Conservation (phyloP, 805 yeast genomes). For the Schwanniomyces polymorphus region DNA sequence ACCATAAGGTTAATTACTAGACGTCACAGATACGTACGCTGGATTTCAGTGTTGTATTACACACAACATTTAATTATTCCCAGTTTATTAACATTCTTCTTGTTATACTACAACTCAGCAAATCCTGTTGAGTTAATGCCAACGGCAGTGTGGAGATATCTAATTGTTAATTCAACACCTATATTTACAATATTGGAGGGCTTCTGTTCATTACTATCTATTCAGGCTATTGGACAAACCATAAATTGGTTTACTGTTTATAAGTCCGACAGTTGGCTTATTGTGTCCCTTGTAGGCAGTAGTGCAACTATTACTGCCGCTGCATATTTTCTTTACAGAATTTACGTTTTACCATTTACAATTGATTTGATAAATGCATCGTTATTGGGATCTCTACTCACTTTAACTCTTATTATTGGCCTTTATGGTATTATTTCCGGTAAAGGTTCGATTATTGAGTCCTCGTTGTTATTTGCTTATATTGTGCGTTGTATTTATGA, state of each 20-base stretch:
- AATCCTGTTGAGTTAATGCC: slow-evolving; percentile 7
- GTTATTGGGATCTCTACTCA: slow-evolving; percentile 79
- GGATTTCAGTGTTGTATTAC: slow-evolving; percentile 61
- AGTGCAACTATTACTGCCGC: slow-evolving; percentile 77
- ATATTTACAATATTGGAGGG: slow-evolving; percentile 90
- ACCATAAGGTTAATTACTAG: slow-evolving; percentile 61
- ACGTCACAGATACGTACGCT: slow-evolving; percentile 39
- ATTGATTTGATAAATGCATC: slow-evolving; percentile 77
- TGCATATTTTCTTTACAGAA: slow-evolving; percentile 75
- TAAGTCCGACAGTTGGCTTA: slow-evolving; percentile 76
- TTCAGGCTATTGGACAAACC: slow-evolving; percentile 88
- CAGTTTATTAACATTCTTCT: slow-evolving; percentile 67
- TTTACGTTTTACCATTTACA: slow-evolving; percentile 74
- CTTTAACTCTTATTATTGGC: slow-evolving; percentile 72
- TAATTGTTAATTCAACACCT: slow-evolving; percentile 81
- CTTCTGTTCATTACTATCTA: slow-evolving; percentile 84
- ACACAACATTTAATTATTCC: slow-evolving; percentile 84
- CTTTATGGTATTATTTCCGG: slow-evolving; percentile 81
- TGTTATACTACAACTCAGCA: slow-evolving; percentile 47
- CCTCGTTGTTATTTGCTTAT: slow-evolving; percentile 83
- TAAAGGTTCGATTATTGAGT: slow-evolving; percentile 87
- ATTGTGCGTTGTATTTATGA: slow-evolving; percentile 92
- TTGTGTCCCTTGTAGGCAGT: slow-evolving; percentile 67
- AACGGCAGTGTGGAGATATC: slow-evolving; percentile 67
- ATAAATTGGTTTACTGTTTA: slow-evolving; percentile 63